Base-by-base conservation (phyloP, 495 filamentous ascomycete species). In the Hypoxylon cercidicola region DNA sequence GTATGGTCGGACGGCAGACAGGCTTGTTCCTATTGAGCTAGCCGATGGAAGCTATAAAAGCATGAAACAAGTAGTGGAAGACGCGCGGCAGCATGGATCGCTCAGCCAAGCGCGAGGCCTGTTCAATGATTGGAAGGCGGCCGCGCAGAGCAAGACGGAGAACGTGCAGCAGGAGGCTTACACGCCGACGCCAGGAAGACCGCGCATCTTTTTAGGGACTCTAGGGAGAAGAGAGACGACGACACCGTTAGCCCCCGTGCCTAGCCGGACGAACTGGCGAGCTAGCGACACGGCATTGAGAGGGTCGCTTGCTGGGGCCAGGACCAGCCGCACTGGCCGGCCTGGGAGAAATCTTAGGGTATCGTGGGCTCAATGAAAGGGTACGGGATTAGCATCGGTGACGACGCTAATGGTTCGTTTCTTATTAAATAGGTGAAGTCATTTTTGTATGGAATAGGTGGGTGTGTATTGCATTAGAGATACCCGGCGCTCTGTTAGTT, bases 1-100 rank as follows among this genome's bases (percentile, higher is more conserved):
- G 88, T 73, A 80, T 12, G 79, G 86, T 8, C 82, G 79, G 59
- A 72, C 82, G 6, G 72, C 69, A 16, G 70, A 82, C 74, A 74
- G 66, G 44, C 68, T 75, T 44, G 74, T 74, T 35, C 71, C 68
- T 7, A 40, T 69, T 11, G 63, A 72, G 55, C 52, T 66, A n/a
- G 41, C 66, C 12, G 53, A 68, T 19, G 70, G 64, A 25, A 52
- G 59, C 23, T 71, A 66, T 50, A 64, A 54, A 19, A 71, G 64
- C 30, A 56, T 73, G 32, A 53, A 61, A 18, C 68, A 71, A 54
- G 35, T 73, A 12, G 60, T 73, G 12, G 62, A 71, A 51, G 65
- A 65, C 30, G 71, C 71, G 13, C 71, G 56, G 25, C 65, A 55
- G 18, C 64, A 64, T n/a, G 68, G 58, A 23, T 62, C 60, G 3